These are phyloP conservation scores for Didymellaceae sp. DNA, from an alignment of 2,329 filamentous ascomycete genomes.

Conservation along the genomic window DNA sequence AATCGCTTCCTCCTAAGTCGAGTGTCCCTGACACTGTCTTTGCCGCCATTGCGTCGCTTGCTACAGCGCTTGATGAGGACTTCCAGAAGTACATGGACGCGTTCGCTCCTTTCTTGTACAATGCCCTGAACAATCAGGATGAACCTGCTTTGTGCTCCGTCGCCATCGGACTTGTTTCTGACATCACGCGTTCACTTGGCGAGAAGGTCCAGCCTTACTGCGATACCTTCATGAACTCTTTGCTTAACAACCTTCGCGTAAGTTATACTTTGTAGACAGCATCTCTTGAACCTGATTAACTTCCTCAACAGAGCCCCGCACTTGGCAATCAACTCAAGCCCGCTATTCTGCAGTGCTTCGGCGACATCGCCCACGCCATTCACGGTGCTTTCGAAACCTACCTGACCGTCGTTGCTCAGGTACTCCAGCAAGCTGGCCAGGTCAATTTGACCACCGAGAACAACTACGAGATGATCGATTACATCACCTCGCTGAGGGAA, in stretches of 20 bases:
- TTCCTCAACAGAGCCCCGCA: constrained; percentile 73
- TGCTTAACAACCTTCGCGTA: constrained; percentile 88
- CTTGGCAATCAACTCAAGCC: constrained; percentile 97
- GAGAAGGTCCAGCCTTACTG: constrained; percentile 93
- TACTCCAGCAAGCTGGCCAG: constrained; percentile 88
- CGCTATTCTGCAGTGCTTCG: constrained; percentile 96
- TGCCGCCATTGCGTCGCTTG: constrained; percentile 87
- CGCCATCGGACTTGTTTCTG: constrained; percentile 96
- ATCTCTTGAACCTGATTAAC: neutral
- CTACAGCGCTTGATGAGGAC: constrained; percentile 88
- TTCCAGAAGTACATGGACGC: constrained; percentile 98
- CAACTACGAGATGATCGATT: constrained; percentile 95
- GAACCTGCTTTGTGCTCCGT: constrained; percentile 93
- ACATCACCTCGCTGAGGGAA: constrained; percentile 91
- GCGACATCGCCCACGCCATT: constrained; percentile 95
- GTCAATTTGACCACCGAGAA: constrained; percentile 81
- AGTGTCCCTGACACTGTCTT: constrained; percentile 95
- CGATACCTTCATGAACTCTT: constrained; percentile 97
- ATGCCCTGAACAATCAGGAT: constrained; percentile 92
- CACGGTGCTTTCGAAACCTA: constrained; percentile 92
- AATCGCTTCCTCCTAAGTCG: constrained; percentile 80
- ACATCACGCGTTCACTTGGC: constrained; percentile 90
- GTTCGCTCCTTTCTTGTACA: constrained; percentile 91
- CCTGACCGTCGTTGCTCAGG: constrained; percentile 87
- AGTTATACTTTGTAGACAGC: constrained; percentile 41